phyloP scores from a whole-genome alignment of 768 basidiomycete species.

The Mycena venus region DNA sequence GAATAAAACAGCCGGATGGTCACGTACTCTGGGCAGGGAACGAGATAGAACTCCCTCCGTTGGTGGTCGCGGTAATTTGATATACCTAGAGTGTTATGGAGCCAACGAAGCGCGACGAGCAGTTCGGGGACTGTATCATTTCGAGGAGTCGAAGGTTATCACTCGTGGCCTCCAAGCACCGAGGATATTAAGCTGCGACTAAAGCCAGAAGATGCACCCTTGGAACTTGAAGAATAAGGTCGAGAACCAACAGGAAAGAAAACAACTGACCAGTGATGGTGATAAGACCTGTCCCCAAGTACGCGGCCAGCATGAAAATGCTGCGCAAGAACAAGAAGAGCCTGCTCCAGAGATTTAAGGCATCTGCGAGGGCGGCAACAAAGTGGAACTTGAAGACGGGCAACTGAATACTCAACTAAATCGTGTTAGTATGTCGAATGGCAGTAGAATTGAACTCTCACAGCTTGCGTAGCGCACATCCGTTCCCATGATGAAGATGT shows the following conservation, averaged over 20 bases:
- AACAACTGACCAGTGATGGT: too few species aligned
- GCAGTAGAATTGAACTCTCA: slow-evolving; percentile 41
- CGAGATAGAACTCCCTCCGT: slow-evolving; percentile 60
- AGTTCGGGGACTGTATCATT: too few species aligned
- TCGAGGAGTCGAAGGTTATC: too few species aligned
- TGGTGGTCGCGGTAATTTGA: slow-evolving; percentile 58
- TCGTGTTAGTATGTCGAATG: slow-evolving; percentile 10
- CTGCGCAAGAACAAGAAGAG: slow-evolving; percentile 50
- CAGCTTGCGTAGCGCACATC: slow-evolving; percentile 55
- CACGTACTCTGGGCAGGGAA: slow-evolving; percentile 62
- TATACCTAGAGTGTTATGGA: too few species aligned
- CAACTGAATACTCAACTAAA: slow-evolving; percentile 51
- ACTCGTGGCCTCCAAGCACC: too few species aligned
- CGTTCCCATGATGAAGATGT: slow-evolving; percentile 52
- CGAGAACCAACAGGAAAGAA: too few species aligned
- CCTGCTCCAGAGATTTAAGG: slow-evolving; percentile 66
- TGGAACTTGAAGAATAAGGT: too few species aligned
- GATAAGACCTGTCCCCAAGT: slow-evolving; percentile 23
- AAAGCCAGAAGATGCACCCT: too few species aligned
- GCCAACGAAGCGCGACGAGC: too few species aligned
- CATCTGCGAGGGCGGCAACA: slow-evolving; percentile 66
- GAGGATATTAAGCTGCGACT: too few species aligned
- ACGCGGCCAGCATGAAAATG: slow-evolving; percentile 40
- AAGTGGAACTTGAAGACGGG: slow-evolving; percentile 60
- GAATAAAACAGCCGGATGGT: not conserved